Evolutionary conservation across 2,329 filamentous ascomycete species (phyloP).

Genomic region (Nectriaceae sp.): DNA sequence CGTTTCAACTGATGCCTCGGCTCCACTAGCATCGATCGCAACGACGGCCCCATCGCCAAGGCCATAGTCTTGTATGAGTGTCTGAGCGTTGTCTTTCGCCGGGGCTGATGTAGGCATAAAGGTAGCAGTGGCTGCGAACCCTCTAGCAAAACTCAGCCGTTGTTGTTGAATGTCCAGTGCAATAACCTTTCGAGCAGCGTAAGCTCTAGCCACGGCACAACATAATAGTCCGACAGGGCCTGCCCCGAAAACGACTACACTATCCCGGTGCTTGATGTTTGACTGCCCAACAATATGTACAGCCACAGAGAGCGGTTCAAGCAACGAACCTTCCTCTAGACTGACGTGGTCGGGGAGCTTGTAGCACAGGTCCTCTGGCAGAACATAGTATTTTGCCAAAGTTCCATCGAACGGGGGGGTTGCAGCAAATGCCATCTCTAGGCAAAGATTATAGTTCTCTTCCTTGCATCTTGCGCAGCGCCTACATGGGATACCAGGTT

Average conservation of each 20-base stretch:
- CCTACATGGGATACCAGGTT: slow-evolving; percentile 49
- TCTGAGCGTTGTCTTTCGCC: slow-evolving; percentile 38
- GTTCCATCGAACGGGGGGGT: slow-evolving; percentile 52
- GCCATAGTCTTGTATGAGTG: slow-evolving; percentile 39
- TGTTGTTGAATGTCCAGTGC: slow-evolving; percentile 45
- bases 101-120: slow-evolving; percentile 25
- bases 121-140: slow-evolving; percentile 44
- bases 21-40: slow-evolving; percentile 38
- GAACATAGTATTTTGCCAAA: slow-evolving; percentile 49
- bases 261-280: slow-evolving; percentile 40
- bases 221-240: slow-evolving; percentile 50
- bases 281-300: slow-evolving; percentile 46
- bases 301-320: slow-evolving; percentile 52
- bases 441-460: slow-evolving; percentile 44
- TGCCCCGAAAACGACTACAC: slow-evolving; percentile 48
- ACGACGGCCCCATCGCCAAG: slow-evolving; percentile 30
- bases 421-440: slow-evolving; percentile 49
- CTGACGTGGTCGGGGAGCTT: slow-evolving; percentile 44
- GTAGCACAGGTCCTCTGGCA: slow-evolving; percentile 49
- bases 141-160: slow-evolving; percentile 40
- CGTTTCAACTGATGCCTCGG: slow-evolving; percentile 45
- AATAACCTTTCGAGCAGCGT: slow-evolving; percentile 44
- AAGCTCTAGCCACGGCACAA: slow-evolving; percentile 46
- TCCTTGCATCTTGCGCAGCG: slow-evolving; percentile 44
- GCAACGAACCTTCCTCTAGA: slow-evolving; percentile 49